Conservation (phyloP, 139 green algal species). For the Desmodesmus armatus region DNA sequence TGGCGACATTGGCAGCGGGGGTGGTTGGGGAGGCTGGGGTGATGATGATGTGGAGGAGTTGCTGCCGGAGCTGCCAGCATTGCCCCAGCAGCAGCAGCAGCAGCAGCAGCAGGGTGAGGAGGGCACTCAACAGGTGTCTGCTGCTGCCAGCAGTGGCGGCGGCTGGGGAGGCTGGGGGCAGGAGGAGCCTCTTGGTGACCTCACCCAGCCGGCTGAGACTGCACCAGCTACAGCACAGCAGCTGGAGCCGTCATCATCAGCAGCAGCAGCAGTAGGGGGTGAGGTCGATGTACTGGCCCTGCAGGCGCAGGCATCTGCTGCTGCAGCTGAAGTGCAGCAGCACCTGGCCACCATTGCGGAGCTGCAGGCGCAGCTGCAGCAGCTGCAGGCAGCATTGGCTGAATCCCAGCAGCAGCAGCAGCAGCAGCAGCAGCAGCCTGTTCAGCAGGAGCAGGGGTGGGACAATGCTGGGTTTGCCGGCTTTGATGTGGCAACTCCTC, state of each 20-base stretch:
- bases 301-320: slow-evolving; percentile 2
- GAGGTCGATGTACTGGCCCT: not conserved
- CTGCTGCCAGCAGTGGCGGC: too few relatives aligned
- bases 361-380: slow-evolving; percentile 12
- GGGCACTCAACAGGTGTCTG: not conserved
- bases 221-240: too few relatives aligned
- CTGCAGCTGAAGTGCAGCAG: not conserved
- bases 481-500: not conserved
- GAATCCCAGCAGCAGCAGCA: slow-evolving; percentile 18
- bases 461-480: too few relatives aligned
- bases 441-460: too few relatives aligned
- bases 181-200: too few relatives aligned
- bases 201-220: too few relatives aligned
- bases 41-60: not conserved
- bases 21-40: not conserved
- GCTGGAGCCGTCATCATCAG: not conserved
- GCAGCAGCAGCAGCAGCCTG: not conserved
- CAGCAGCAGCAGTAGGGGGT: not conserved
- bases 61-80: not conserved
- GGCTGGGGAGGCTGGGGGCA: too few relatives aligned
- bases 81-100: slow-evolving; percentile 1
- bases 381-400: slow-evolving; percentile 32
- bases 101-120: slow-evolving; percentile 13
- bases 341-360: slow-evolving; percentile 16
- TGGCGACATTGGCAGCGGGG: not conserved